Percentiles rank a stretch among this genome's conserved stretches.
Evolutionary conservation across 108 stramenopile species (phyloP).

Genomic region (Discostella stelligeroides): DNA sequence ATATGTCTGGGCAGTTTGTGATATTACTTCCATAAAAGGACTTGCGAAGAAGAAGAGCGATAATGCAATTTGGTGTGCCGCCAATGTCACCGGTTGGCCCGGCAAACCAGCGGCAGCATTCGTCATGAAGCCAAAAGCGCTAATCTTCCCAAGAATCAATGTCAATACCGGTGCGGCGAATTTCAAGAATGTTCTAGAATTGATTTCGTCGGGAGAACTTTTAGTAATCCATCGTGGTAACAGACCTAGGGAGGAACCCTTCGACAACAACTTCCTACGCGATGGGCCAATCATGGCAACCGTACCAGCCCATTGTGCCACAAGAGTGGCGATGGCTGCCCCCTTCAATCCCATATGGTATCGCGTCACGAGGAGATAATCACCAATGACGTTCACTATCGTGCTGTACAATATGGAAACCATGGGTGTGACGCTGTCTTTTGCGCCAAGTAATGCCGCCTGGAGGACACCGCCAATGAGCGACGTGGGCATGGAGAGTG

Average conservation of each 20-base stretch:
- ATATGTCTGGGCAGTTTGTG: constrained; percentile 84
- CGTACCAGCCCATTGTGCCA: constrained; percentile 80
- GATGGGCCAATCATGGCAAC: constrained; percentile 70
- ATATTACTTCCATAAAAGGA: constrained; percentile 89
- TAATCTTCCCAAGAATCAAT: constrained; percentile 81
- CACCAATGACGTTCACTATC: constrained; percentile 72
- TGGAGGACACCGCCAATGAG: constrained; percentile 81
- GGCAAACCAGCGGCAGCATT: constrained; percentile 82
- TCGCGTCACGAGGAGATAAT: constrained; percentile 68
- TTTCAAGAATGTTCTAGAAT: constrained; percentile 60
- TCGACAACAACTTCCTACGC: constrained; percentile 48
- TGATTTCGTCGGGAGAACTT: constrained; percentile 43
- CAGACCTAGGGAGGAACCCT: constrained; percentile 34
- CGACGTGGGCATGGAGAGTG: constrained; percentile 82
- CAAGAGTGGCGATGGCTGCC: constrained; percentile 80
- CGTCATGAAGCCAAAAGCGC: constrained; percentile 91
- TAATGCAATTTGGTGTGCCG: constrained; percentile 84
- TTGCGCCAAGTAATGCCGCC: constrained; percentile 79
- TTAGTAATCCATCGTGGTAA: constrained; percentile 30
- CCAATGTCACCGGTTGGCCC: constrained; percentile 81
- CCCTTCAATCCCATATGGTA: constrained; percentile 76
- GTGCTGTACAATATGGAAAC: constrained; percentile 77
- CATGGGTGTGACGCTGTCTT: constrained; percentile 85
- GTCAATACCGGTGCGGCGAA: constrained; percentile 89
- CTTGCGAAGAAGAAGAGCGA: constrained; percentile 82